Conservation (phyloP, 768 basidiomycete species). For the Leccinum truebloodii region DNA sequence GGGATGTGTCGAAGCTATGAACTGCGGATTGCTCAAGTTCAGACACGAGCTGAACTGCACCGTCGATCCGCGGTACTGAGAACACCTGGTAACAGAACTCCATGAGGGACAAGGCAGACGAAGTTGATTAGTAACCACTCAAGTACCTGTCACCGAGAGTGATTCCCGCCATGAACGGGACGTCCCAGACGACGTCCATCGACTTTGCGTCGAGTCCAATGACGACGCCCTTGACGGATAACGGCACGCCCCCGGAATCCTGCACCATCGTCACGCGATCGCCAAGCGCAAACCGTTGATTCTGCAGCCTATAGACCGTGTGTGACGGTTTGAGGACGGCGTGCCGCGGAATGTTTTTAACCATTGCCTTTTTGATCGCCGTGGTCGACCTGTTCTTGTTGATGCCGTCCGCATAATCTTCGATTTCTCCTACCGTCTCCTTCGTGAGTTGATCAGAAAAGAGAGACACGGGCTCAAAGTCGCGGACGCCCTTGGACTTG, state of each 20-base stretch:
- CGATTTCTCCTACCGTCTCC: constrained; percentile 81
- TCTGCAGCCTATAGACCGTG: constrained; percentile 84
- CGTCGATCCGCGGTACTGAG: constrained; percentile 87
- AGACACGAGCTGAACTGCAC: constrained; percentile 87
- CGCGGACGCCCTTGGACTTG: constrained; percentile 79
- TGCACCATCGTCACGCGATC: constrained; percentile 97
- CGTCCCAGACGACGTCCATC: constrained; percentile 97
- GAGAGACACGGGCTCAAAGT: constrained; percentile 91
- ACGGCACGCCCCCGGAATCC: constrained; percentile 89
- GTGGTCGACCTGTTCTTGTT: constrained; percentile 57
- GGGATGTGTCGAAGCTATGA: constrained; percentile 72
- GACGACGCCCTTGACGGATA: constrained; percentile 91
- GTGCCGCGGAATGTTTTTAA: constrained; percentile 90
- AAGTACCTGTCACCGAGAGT: constrained; percentile 79
- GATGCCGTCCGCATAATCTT: constrained; percentile 70
- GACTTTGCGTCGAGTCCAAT: constrained; percentile 83
- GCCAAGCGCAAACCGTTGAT: constrained; percentile 84
- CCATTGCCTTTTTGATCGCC: constrained; percentile 86
- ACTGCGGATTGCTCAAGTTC: constrained; percentile 86
- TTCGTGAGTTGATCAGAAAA: constrained; percentile 91
- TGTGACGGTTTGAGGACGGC: constrained; percentile 93
- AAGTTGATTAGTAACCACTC: not conserved
- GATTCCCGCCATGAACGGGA: constrained; percentile 89
- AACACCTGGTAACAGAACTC: constrained; percentile 57
- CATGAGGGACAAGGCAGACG: not conserved